Base-by-base conservation (phyloP, 352 stramenopile species). In the Phytophthora citrophthora region DNA sequence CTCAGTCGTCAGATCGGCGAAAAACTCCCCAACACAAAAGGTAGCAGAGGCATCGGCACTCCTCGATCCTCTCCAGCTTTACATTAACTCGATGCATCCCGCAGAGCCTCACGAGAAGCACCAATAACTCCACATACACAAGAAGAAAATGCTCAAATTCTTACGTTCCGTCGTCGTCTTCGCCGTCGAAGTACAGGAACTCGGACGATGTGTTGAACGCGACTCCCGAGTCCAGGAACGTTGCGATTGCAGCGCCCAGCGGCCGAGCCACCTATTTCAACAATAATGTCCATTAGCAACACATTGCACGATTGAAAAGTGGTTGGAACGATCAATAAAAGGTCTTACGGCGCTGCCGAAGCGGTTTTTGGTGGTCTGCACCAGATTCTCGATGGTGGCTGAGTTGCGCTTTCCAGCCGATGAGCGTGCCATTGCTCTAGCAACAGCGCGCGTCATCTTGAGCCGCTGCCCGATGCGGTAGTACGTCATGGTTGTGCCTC, bases 141-240 rank as follows among this genome's bases (percentile, higher is more conserved):
- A 59, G 16, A 26, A 54, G 36, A 70, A 34, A 57, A 43, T 38
- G 10, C 8, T 29, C 6, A 39, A 46, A 31, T 41, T 74, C 83
- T 63, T 90, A 92, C 83, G 83, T 92, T 60, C 83, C 83, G 70
- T 92, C 83, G 67, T 92, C 83, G 64, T 92, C 83, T 68, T 92
- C 81, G 32, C 76, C 79, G 68, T 92, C 81, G 60, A 92, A 92
- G 76, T 81, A 92, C 59, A 92, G 70, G 54, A 83, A 92, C 66
- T 88, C 73, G 36, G 64, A 76, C 38, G 79, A 72, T 59, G 74
- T 74, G 64, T 86, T 82, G 61, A 90, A 89, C 45, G 69, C 68
- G 38, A 85, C 53, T 9, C 76, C 71, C 8, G 79, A 81, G 70
- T 90, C 79, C 49, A 90, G 55, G 45, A 72, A 72, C 23, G 77